phyloP scores from a whole-genome alignment of 768 basidiomycete genomes.

The Suillus bovinus region DNA sequence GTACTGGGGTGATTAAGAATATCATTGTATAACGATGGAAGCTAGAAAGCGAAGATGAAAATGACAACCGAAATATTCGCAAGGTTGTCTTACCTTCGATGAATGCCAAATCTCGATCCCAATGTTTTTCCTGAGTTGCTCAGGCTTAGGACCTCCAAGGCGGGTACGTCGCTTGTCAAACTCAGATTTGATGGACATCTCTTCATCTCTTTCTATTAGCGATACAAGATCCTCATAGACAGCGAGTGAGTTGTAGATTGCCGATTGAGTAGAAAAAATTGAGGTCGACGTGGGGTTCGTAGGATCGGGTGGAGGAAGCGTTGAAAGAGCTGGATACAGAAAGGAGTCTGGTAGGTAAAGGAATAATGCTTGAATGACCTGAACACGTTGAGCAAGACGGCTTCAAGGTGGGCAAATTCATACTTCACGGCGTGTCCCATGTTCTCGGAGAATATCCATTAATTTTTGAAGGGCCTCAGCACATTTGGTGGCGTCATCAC shows the following conservation, averaged over 20 bases:
- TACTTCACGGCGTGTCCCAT: constrained; percentile 65
- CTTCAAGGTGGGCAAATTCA: constrained; percentile 10
- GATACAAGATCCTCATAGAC: constrained; percentile 70
- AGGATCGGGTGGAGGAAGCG: constrained; percentile 73
- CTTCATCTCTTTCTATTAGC: constrained; percentile 66
- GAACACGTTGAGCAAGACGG: constrained; percentile 4
- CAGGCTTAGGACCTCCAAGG: constrained; percentile 63
- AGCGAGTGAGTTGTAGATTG: constrained; percentile 70
- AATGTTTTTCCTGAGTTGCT: constrained; percentile 62
- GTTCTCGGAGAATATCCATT: constrained; percentile 57
- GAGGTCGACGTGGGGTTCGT: constrained; percentile 69
- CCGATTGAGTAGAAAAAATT: constrained; percentile 54
- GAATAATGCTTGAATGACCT: constrained; percentile 70
- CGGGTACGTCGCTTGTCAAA: constrained; percentile 78
- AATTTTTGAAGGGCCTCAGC: constrained; percentile 82
- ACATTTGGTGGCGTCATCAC: constrained; percentile 75
- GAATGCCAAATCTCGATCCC: constrained; percentile 59
- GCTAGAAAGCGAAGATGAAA: constrained; percentile 37
- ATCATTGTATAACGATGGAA: constrained; percentile 74
- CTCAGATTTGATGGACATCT: constrained; percentile 57
- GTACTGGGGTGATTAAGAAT: constrained; percentile 82
- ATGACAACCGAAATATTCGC: neutral
- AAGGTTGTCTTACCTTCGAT: constrained; percentile 51
- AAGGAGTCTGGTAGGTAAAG: constrained; percentile 76
- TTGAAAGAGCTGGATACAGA: constrained; percentile 58